Conservation (phyloP, 257 asterid genomes). For the Misopates orontium region DNA sequence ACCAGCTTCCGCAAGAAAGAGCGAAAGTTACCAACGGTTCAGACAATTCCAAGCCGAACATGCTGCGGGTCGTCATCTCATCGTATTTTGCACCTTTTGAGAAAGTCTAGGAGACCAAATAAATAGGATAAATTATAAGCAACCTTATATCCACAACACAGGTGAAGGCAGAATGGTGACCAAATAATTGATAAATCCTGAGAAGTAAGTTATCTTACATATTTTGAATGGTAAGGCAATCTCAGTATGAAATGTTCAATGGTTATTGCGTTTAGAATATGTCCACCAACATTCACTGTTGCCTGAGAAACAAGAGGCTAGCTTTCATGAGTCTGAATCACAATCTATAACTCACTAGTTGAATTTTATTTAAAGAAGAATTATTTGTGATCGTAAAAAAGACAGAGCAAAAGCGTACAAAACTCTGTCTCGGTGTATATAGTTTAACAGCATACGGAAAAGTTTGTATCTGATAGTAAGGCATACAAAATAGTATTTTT, state of each 20-base stretch:
- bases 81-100: slow-evolving; percentile 56
- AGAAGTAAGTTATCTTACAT: slow-evolving; percentile 39
- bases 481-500: no score
- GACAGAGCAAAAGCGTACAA: no score
- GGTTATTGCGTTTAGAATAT: slow-evolving; percentile 62
- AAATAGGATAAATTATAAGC: neutral
- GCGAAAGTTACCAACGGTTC: slow-evolving; percentile 92
- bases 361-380: no score
- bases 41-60: slow-evolving; percentile 66
- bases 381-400: no score
- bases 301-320: slow-evolving; percentile 48
- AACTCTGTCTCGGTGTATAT: no score
- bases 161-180: neutral
- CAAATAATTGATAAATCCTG: neutral
- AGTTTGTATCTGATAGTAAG: no score
- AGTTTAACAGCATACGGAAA: no score
- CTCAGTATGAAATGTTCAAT: slow-evolving; percentile 81
- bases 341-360: no score
- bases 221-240: slow-evolving; percentile 75
- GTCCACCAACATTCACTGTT: slow-evolving; percentile 70
- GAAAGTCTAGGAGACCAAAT: slow-evolving; percentile 44
- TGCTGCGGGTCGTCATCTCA: slow-evolving; percentile 51
- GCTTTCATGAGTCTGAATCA: neutral
- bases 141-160: no score
- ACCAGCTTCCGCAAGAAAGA: slow-evolving; percentile 96